Conservation (phyloP, 768 basidiomycete genomes). For the Boletus fagicola region DNA sequence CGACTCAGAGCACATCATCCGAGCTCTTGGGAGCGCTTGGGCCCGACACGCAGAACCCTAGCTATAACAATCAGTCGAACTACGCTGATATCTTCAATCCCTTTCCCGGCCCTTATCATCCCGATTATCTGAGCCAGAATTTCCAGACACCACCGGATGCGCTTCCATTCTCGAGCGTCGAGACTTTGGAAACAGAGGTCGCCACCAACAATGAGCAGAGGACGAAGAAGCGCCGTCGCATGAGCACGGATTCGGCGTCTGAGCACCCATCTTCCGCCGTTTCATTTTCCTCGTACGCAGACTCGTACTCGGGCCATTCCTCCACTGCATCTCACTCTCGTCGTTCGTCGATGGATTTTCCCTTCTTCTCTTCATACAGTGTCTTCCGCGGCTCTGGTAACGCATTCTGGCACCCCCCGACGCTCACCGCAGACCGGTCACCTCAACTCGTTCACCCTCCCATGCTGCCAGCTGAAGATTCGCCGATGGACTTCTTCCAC, state of each 20-base stretch:
- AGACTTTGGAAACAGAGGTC: conserved; percentile 45
- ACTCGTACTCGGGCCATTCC: conserved; percentile 58
- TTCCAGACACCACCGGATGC: conserved; percentile 47
- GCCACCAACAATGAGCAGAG: conserved; percentile 32
- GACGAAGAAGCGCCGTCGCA: conserved; percentile 63
- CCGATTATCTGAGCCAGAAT: conserved; percentile 62
- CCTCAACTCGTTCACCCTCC: conserved; percentile 65
- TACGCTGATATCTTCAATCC: conserved; percentile 39
- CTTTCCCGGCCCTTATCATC: conserved; percentile 74
- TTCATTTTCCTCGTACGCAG: conserved; percentile 59
- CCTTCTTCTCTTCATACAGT: conserved; percentile 57
- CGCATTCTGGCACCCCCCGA: conserved; percentile 77
- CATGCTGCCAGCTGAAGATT: conserved; percentile 62
- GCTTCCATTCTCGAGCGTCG: conserved; percentile 51
- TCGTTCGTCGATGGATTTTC: conserved; percentile 61
- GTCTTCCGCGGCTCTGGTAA: conserved; percentile 53
- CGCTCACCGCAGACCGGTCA: conserved; percentile 59
- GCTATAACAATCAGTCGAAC: conserved; percentile 28
- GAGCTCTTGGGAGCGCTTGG: conserved; percentile 53
- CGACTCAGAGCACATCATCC: conserved; percentile 42
- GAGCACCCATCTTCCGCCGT: conserved; percentile 61
- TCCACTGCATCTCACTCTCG: conserved; percentile 59
- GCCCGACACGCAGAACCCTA: conserved; percentile 24
- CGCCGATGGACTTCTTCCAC: conserved; percentile 73
- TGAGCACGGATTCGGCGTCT: conserved; percentile 58